phyloP scores from a whole-genome alignment of 352 stramenopile genomes.

The Pythium rishiriense region DNA sequence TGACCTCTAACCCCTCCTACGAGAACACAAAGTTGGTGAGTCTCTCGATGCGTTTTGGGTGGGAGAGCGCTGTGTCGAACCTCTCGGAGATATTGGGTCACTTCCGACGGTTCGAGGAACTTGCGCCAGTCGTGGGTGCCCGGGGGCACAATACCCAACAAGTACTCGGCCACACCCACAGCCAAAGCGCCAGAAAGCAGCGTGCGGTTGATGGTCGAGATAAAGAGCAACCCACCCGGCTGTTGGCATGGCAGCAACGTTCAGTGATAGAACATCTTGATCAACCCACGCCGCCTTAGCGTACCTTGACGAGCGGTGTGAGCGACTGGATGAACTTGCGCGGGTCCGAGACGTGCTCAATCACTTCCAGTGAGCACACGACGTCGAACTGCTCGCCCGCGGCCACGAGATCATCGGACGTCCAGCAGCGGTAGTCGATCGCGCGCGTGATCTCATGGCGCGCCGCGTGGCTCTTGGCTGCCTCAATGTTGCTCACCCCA shows the following conservation, averaged over 20 bases:
- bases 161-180: conserved; percentile 77
- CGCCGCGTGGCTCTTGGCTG: conserved; percentile 60
- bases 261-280: too few species aligned
- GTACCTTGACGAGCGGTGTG: conserved; percentile 79
- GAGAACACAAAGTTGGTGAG: too few species aligned
- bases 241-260: too few species aligned
- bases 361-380: conserved; percentile 86
- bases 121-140: conserved; percentile 88
- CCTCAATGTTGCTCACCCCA: conserved; percentile 68
- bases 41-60: too few species aligned
- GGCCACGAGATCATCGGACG: conserved; percentile 73
- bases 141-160: conserved; percentile 71
- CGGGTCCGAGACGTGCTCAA: conserved; percentile 81
- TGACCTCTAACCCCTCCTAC: conserved; percentile 51
- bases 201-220: conserved; percentile 87
- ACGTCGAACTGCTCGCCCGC: conserved; percentile 77
- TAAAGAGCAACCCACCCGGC: conserved; percentile 75
- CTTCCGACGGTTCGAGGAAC: conserved; percentile 74
- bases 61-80: conserved; percentile 21
- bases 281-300: not conserved
- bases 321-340: conserved; percentile 69
- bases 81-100: conserved; percentile 56
- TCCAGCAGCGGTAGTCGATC: conserved; percentile 84
- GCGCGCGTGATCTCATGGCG: conserved; percentile 48
- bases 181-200: conserved; percentile 59